Evolutionary conservation across 257 asterid genomes (phyloP), one percentile per base, ranked within the genome.

Genomic region (Capsicum baccatum): DNA sequence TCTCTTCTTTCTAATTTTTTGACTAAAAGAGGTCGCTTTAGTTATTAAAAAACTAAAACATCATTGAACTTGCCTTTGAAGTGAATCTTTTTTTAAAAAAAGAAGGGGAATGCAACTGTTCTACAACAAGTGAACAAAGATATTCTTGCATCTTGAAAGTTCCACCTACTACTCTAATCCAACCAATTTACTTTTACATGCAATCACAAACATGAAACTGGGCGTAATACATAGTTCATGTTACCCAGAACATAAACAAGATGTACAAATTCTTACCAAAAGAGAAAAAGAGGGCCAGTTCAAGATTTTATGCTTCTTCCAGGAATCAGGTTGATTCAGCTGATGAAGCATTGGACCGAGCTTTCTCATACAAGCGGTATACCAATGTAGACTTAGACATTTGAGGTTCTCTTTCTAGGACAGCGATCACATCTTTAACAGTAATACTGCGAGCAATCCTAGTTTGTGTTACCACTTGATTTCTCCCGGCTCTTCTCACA

Each of bases 361-460:
- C 83, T 88, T 87, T 93, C 85, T 92, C 92, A 82, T 91, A 90
- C 87, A 93, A 88, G 54, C 93, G 90, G 85, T 94, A 94, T 35
- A 93, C 86, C 68, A 94, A 87, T 10, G 90, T 83, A 2, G 99
- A 91, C 85, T 91, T 96, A 0, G 97, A 92, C 97, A 93, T 94
- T 44, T 94, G 99, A 81, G 98, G 98, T 88, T 96, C 99, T 85
- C 98, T 93, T 88, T 96, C 98, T 60, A 96, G 84, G n/a, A 92
- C 89, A 4, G 93, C 92, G 54, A 94, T 92, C 87, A 96, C 94
- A 88, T 96, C 99, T 85, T 93, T 94, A 19, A 91, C 90, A n/a
- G 96, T 88, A 64, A 93, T 88, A 87, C 93, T 92, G 56, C 97
- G 91, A 33, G 87, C 91, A 63, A 91, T 93, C 64, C 89, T 86